Base-by-base conservation (phyloP, 2,329 filamentous ascomycete species). In the Fusarium multiceps region DNA sequence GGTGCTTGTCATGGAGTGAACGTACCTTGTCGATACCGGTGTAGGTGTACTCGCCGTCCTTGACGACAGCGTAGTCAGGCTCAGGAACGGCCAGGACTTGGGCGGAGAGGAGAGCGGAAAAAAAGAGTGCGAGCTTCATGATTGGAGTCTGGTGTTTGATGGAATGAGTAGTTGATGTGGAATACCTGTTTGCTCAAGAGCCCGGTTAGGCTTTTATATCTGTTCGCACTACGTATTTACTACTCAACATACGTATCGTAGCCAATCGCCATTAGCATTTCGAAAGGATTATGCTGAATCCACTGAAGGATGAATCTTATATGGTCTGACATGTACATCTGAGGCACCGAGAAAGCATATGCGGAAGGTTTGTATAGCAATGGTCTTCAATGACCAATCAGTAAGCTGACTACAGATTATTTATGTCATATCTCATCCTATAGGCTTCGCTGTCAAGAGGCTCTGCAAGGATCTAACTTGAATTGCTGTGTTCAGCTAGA, bases 11-110 rank as follows among this genome's bases (percentile, higher is more conserved):
- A 18, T 21, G n/a, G 6, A 7, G 18, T 12, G 18, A 1, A 4
- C 34, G 3, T 45, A 55, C 60, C 57, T 61, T 63, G 27, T 63
- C 60, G 34, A 63, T 63, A 13, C 60, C 60, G 14, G 34, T 62
- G 28, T 63, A 63, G 13, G 42, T 49, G 23, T 41, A 12, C 3
- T 41, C 60, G 1, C 60, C 48, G 9, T 63, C 60, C 6, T 46
- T 23, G 18, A 63, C 48, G 28, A 50, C 46, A 14, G 53, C 60
- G 16, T 34, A 43, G 28, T 63, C 60, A 1, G 28, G n/a, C n/a
- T 53, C 48, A 9, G 60, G 60, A 14, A 41, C 20, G 32, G 60
- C 60, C 2, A 58, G 23, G 23, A 48, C 57, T n/a, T 58, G 48
- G 5, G 59, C 41, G 13, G 60, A 47, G 21, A 63, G 42, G 20